phyloP scores from a whole-genome alignment of 1,284 basidiomycete species.

The Naganishia sp. region DNA sequence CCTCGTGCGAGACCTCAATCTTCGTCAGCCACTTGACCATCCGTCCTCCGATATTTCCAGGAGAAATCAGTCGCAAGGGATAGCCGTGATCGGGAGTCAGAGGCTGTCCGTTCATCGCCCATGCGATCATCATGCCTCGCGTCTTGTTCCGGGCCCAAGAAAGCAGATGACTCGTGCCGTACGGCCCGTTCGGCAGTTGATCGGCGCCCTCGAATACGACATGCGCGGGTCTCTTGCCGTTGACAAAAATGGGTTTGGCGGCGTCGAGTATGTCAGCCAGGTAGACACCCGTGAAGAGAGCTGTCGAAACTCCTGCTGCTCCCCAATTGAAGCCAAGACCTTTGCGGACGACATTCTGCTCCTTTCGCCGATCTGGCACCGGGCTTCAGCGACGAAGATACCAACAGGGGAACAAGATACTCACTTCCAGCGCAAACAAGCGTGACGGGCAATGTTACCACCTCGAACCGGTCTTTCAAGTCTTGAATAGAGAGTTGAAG shows the following conservation, averaged over 20 bases:
- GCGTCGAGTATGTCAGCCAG: conserved; percentile 63
- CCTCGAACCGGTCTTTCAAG: conserved; percentile 58
- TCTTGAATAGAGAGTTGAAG: conserved; percentile 57
- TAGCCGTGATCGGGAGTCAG: conserved; percentile 68
- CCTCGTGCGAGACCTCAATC: conserved; percentile 61
- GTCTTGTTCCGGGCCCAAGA: conserved; percentile 59
- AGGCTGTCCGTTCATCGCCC: conserved; percentile 65
- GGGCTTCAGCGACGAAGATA: neutral
- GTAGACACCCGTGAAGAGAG: conserved; percentile 65
- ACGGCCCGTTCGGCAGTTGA: conserved; percentile 65
- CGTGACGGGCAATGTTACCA: conserved; percentile 66
- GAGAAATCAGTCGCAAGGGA: conserved; percentile 64
- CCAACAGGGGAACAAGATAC: neutral
- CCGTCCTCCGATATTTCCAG: conserved; percentile 65
- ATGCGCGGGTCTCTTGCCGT: conserved; percentile 56
- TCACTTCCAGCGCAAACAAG: conserved; percentile 66
- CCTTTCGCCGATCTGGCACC: conserved; percentile 60
- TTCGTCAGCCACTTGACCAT: conserved; percentile 62
- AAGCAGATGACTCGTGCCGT: conserved; percentile 64
- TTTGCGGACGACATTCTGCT: conserved; percentile 68
- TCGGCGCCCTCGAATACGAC: conserved; percentile 69
- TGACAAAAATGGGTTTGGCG: conserved; percentile 55
- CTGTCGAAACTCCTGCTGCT: conserved; percentile 59
- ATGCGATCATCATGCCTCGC: conserved; percentile 64
- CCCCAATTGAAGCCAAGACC: conserved; percentile 56